A percentile compares a stretch with the other conserved stretches of the same genome.
Evolutionary conservation across 371 early-diverging fungal genomes (phyloP).

Genomic region (Syncephalis plumigaleata): DNA sequence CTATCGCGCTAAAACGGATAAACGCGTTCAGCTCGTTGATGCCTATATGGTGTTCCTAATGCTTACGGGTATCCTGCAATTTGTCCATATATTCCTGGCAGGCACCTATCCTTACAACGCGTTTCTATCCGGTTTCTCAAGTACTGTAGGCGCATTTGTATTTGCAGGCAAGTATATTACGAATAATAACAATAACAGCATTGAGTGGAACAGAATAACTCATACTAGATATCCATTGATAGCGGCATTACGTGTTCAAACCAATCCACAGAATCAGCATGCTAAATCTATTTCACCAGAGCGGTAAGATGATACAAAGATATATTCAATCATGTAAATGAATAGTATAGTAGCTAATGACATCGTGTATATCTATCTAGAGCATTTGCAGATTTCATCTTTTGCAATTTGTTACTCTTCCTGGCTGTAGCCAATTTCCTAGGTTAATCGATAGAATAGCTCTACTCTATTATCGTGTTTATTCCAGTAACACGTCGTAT

Average conservation of each 20-base stretch:
- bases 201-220: too few species aligned
- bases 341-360: too few species aligned
- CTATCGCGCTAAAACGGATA: slow-evolving; percentile 35
- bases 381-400: slow-evolving; percentile 59
- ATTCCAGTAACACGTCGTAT: too few species aligned
- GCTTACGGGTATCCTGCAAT: slow-evolving; percentile 72
- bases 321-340: too few species aligned
- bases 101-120: slow-evolving; percentile 96
- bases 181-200: too few species aligned
- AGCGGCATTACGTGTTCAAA: slow-evolving; percentile 51
- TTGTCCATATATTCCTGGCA: slow-evolving; percentile 61
- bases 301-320: too few species aligned
- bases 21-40: slow-evolving; percentile 73
- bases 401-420: slow-evolving; percentile 43
- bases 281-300: slow-evolving; percentile 30
- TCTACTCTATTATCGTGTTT: too few species aligned
- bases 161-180: slow-evolving; percentile 46
- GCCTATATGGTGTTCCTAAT: slow-evolving; percentile 77
- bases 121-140: slow-evolving; percentile 86
- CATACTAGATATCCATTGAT: too few species aligned
- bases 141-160: slow-evolving; percentile 85
- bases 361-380: slow-evolving; percentile 16
- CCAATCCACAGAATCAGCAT: slow-evolving; percentile 43
- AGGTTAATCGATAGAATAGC: slow-evolving; percentile 21
- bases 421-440: slow-evolving; percentile 65